A percentile compares a stretch with the other conserved stretches of the same genome.
These are phyloP conservation scores for Phytophthora pluvialis DNA, from an alignment of 352 stramenopile genomes.

Conservation along the genomic window DNA sequence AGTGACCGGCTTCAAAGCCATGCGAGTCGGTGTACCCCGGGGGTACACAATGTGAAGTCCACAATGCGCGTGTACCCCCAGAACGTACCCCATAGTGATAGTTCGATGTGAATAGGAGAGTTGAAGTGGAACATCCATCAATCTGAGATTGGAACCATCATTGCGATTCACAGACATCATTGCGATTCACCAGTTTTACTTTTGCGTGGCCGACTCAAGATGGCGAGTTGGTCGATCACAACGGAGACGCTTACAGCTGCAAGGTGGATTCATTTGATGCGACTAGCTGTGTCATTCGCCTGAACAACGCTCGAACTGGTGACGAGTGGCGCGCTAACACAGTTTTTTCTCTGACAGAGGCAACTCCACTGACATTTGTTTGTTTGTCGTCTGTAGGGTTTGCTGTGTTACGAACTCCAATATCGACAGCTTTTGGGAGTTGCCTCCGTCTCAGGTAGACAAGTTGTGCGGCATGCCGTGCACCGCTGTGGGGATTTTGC, in stretches of 20 bases:
- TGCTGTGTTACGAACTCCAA: constrained; percentile 10
- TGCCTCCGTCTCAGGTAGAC: neutral
- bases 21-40: constrained; percentile 15
- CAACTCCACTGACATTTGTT: no score
- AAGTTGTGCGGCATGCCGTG: neutral
- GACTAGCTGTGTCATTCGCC: neutral
- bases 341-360: no score
- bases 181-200: neutral
- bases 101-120: neutral
- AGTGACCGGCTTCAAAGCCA: constrained; percentile 49
- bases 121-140: neutral
- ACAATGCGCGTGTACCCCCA: constrained; percentile 8
- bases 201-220: neutral
- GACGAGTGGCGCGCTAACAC: neutral
- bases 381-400: constrained; percentile 2
- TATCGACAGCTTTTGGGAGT: constrained; percentile 16
- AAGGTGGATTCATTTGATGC: neutral
- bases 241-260: constrained; percentile 5
- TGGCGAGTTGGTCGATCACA: constrained; percentile 3
- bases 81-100: constrained; percentile 17
- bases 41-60: constrained; percentile 13
- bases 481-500: constrained; percentile 9
- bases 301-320: constrained; percentile 10
- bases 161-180: no score
- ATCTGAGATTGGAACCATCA: no score